Base-by-base conservation (phyloP, 805 yeast genomes). In the Metahyphopichia silvanorum region DNA sequence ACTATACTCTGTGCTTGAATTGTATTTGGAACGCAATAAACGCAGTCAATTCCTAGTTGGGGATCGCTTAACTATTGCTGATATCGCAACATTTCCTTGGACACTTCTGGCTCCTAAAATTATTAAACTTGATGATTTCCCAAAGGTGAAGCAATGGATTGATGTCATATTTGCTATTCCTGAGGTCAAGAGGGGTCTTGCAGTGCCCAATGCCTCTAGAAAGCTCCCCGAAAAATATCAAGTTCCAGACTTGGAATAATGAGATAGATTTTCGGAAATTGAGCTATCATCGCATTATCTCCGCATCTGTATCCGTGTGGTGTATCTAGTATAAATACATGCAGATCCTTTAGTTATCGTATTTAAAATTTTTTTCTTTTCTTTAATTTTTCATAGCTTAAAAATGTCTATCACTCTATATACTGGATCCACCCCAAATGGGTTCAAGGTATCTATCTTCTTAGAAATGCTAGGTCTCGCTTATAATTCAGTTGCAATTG, bases 41-140 rank as follows among this genome's bases (percentile, higher is more conserved):
- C 53, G 57, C 21, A 81, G 79, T 2, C 43, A 38, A 7, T 79
- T 57, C 57, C 55, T 77, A 21, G 82, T 74, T 29, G 79, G 81
- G 27, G 75, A 74, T 39, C 69, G 67, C 23, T 42, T 78, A 28
- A 59, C 75, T 15, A 65, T 74, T 40, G 82, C 80, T 3, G 86
- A 79, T 50, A 51, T 74, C 23, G 60, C 63, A 10, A 52, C 64
- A 4, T 68, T 51, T 39, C 64, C 74, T 11, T 27, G 30, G 30
- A 16, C 12, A 5, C 4, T 16, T 9, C 11, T 17, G 10, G 7
- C 15, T 6, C 7, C 12, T 7, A 19, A 4, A 12, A 10, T 16
- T 5, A 10, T 27, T 4, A 16, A 16, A 9, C 16, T 70, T 33
- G 69, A 63, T 30, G 51, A 63, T 20, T 71, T 55, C 48, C 77